Evolutionary conservation across 192 early-diverging fungal genomes (phyloP).

Genomic region (Podila clonocystis): DNA sequence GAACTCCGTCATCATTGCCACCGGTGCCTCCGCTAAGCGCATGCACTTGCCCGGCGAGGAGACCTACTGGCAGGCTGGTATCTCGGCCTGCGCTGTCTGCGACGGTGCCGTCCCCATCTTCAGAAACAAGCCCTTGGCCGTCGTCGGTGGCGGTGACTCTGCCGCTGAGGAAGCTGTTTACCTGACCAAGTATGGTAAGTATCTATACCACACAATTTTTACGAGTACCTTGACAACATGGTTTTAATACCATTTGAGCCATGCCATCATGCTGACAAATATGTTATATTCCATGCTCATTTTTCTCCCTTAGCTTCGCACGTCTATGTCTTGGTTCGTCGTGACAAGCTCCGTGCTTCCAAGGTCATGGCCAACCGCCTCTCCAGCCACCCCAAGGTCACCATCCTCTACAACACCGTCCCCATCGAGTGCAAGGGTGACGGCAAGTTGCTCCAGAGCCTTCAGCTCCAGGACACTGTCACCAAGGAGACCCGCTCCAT

Average conservation of each 20-base stretch:
- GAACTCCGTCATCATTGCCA: constrained; percentile 91
- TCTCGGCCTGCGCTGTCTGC: constrained; percentile 99
- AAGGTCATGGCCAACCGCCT: constrained; percentile 97
- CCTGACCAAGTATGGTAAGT: constrained; percentile 90
- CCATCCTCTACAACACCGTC: constrained; percentile 89
- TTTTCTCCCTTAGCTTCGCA: constrained; percentile 71
- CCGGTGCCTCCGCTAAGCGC: constrained; percentile 98
- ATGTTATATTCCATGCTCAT: constrained; percentile 11
- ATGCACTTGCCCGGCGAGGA: constrained; percentile 92
- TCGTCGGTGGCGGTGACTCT: constrained; percentile 97
- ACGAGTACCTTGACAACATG: background rate
- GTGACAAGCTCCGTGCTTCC: constrained; percentile 96
- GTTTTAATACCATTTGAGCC: background rate
- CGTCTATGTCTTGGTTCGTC: constrained; percentile 93
- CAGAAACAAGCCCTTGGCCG: constrained; percentile 93
- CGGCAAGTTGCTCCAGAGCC: constrained; percentile 74
- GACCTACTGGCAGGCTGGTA: constrained; percentile 97
- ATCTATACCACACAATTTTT: background rate
- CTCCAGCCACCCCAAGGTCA: constrained; percentile 87
- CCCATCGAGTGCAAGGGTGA: constrained; percentile 91
- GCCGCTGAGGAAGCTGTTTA: constrained; percentile 97
- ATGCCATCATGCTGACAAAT: background rate
- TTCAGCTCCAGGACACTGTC: constrained; percentile 82
- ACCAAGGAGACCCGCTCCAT: constrained; percentile 73
- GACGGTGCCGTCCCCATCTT: constrained; percentile 98